A percentile compares a stretch with the other conserved stretches of the same genome.
These are phyloP conservation scores for Hansenula anomala DNA, from an alignment of 1,139 yeast species.

Conservation along the genomic window DNA sequence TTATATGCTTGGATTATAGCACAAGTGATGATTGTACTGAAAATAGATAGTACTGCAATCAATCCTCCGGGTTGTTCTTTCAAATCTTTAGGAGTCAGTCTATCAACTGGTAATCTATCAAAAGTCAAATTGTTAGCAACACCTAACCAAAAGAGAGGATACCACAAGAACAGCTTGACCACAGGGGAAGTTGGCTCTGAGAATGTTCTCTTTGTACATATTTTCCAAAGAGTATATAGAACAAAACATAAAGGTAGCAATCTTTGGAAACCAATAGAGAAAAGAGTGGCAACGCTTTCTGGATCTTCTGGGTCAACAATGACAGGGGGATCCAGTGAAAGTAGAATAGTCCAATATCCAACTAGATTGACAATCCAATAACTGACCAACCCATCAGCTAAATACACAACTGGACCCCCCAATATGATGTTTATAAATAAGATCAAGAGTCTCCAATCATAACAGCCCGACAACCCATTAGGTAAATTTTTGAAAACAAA, in stretches of 20 bases:
- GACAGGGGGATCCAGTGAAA: conserved; percentile 82
- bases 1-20: conserved; percentile 71
- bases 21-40: conserved; percentile 42
- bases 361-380: conserved; percentile 59
- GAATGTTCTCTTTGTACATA: conserved; percentile 38
- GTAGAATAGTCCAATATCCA: conserved; percentile 84
- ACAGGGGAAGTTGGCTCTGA: conserved; percentile 38
- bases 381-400: conserved; percentile 49
- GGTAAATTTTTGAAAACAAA: conserved; percentile 46
- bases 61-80: conserved; percentile 75
- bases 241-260: conserved; percentile 73
- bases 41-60: conserved; percentile 52
- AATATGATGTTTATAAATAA: conserved; percentile 53
- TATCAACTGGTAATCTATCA: conserved; percentile 82
- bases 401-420: conserved; percentile 54
- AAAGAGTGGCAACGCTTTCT: conserved; percentile 50
- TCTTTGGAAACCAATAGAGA: conserved; percentile 71
- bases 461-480: conserved; percentile 42
- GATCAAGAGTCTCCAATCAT: conserved; percentile 61
- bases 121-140: conserved; percentile 82
- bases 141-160: conserved; percentile 81
- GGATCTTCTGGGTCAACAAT: conserved; percentile 48
- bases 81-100: conserved; percentile 69
- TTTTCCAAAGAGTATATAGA: conserved; percentile 66
- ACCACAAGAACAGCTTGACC: conserved; percentile 62